Evolutionary conservation across 2,329 filamentous ascomycete genomes (phyloP), one percentile per base, ranked within the genome.

Genomic region (Fusarium staphyleae): DNA sequence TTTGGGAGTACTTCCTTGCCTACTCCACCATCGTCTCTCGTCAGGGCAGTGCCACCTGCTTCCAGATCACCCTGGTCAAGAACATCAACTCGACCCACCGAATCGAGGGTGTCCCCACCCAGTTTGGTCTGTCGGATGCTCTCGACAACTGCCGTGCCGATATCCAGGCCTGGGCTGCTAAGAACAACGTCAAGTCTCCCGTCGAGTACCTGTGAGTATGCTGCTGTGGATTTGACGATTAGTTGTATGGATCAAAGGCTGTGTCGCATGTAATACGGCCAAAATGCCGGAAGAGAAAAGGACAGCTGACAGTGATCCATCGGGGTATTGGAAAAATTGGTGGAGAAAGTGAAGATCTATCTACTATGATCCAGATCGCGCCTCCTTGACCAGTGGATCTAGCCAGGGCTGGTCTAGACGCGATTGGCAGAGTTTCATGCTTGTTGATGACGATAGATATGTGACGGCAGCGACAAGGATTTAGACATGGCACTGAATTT

Each of bases 1-100:
- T 96, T 75, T 96, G 92, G 91, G 91, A 96, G 72, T 93, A 87
- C 79, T 96, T 96, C 85, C 84, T 96, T 59, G 90, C 90, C 64
- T 93, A 86, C 75, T 91, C 89, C 24, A 91, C 88, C 74, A 96
- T 96, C 73, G 84, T 85, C 74, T 91, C 91, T 36, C 87, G 92
- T 72, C 91, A 96, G 77, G 91, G 92, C 66, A 82, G 83, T 68
- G 91, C 91, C 45, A 93, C 90, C 34, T 96, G 91, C 83, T 96
- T 87, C 81, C 91, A 96, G 80, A 90, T 96, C 71, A 87, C 87
- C 26, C 78, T 93, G 58, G 89, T 95, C 75, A 96, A 96, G 87
- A 96, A 96, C 80, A 83, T 96, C 76, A 96, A 96, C 81, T 88
- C 89, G 36, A 91, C 87, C 28, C 91, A 96, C 79, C 88, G 91